Evolutionary conservation across 257 asterid genomes (phyloP).

Genomic region (Solanum peruvianum): DNA sequence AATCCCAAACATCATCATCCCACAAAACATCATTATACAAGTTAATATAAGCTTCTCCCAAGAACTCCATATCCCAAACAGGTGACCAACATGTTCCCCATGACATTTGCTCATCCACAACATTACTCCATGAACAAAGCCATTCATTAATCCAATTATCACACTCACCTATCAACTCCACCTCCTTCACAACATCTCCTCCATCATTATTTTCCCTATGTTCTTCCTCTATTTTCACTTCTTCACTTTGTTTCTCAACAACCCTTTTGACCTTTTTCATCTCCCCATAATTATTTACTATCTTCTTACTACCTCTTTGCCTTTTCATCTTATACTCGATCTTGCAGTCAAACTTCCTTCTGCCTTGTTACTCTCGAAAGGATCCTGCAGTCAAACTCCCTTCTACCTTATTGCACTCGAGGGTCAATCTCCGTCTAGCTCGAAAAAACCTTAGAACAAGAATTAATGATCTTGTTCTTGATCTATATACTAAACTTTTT

Average conservation of each 20-base stretch:
- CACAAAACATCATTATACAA: conserved; percentile 34
- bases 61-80: conserved; percentile 37
- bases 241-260: background rate
- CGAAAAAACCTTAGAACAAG: background rate
- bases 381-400: background rate
- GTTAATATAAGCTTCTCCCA: conserved; percentile 19
- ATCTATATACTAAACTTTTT: background rate
- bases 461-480: background rate
- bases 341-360: background rate
- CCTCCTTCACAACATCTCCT: background rate
- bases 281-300: background rate
- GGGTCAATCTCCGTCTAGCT: background rate
- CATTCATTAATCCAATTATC: conserved; percentile 9
- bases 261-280: background rate
- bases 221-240: background rate
- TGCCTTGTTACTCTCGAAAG: background rate
- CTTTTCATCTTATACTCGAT: conserved; percentile 6
- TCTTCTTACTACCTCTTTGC: conserved; percentile 2
- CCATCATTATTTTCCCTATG: background rate
- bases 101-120: conserved; percentile 35
- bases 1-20: conserved; percentile 52
- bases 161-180: background rate
- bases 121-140: conserved; percentile 17
- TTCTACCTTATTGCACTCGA: background rate
- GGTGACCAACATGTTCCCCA: conserved; percentile 56